Base-by-base conservation (phyloP, 1,139 yeast genomes). In the Pichia sp. region DNA sequence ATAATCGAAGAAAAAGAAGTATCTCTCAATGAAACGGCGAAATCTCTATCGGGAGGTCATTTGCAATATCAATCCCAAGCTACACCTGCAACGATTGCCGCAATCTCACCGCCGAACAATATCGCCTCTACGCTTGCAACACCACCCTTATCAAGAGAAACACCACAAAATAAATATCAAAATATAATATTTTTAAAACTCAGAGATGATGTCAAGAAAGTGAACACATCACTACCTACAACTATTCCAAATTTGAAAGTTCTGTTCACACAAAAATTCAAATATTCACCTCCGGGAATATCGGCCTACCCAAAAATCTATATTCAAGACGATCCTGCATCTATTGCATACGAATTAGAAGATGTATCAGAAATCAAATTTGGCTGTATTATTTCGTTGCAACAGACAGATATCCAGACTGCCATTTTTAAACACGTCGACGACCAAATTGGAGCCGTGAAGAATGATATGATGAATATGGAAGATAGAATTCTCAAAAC, bases 221-320 rank as follows among this genome's bases (percentile, higher is more conserved):
- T 78, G 1, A 36, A 46, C 2, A 27, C 63, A 2, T 41, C 39
- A 10, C 44, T 60, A 15, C 67, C 67, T 3, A 55, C 59, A 2
- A 58, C 65, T 2, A 60, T 81, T 0, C 69, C 76, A 2, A 65
- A 71, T 6, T 62, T 91, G 38, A 73, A 95, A 43, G 71, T 89
- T 1, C 67, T 86, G 30, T 93, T 91, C 62, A 88, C 90, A 20
- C 96, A 91, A 59, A 87, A 82, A 59, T 91, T 90, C 68, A 89
- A 94, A 1, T 88, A 85, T 60, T 77, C 93, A 0, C 94, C 95
- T 0, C 46, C 54, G 3, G 57, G 53, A 12, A 46, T 53, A 6
- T 85, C 88, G 0, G 19, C 51, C 2, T 89, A 89, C 57, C 97
- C 99, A 0, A 86, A 81, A n/a, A 79, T 93, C 31, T 86, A 87